Conservation (phyloP, 441 rosid species). For the Corymbia citriodora region DNA sequence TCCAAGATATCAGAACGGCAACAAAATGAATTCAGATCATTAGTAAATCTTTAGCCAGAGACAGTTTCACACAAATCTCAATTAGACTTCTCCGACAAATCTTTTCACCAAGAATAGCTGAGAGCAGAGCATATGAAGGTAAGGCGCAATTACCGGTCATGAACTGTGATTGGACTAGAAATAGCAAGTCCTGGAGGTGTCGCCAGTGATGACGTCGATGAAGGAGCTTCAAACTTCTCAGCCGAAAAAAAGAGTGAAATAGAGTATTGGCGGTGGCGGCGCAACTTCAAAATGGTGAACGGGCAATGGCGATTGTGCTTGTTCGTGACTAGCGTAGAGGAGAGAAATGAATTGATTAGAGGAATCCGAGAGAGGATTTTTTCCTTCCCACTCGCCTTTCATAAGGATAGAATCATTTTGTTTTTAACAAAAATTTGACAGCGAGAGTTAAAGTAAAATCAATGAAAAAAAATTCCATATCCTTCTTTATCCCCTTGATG, state of each 20-base stretch:
- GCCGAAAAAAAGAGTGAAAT: no score
- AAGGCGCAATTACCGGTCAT: not conserved
- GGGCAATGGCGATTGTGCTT: not conserved
- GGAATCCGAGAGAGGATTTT: not conserved
- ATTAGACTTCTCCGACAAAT: not conserved
- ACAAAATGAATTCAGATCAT: not conserved
- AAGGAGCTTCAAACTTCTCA: not conserved
- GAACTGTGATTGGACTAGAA: not conserved
- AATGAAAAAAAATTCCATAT: no score
- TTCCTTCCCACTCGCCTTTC: not conserved
- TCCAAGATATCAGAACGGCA: not conserved
- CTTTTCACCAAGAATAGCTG: not conserved
- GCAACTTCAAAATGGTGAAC: not conserved
- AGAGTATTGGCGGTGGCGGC: no score
- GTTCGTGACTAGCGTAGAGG: not conserved
- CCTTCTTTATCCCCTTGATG: no score
- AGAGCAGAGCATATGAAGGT: not conserved
- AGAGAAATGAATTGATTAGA: not conserved
- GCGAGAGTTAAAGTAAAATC: no score
- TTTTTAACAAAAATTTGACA: no score
- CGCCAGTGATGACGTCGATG: not conserved
- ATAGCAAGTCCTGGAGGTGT: not conserved
- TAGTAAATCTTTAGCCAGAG: not conserved
- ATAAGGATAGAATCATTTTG: no score
- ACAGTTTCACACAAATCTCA: not conserved